Percentiles rank a stretch among this genome's conserved stretches.
These are phyloP conservation scores for Diplodia intermedia DNA, from an alignment of 2,329 filamentous ascomycete genomes.

Conservation along the genomic window DNA sequence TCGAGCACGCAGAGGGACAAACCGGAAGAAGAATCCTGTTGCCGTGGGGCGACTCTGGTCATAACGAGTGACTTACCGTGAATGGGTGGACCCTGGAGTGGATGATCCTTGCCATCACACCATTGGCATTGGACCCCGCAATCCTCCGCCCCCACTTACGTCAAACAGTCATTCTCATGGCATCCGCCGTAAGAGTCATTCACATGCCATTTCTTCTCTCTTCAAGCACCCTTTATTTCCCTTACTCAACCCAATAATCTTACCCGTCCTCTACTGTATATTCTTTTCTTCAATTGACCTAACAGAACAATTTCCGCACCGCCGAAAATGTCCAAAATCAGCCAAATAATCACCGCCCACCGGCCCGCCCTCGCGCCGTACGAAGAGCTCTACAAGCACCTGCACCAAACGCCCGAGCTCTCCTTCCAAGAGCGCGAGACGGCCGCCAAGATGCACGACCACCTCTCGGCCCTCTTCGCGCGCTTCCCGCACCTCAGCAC, in stretches of 20 bases:
- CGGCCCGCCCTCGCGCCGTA: conserved; percentile 42
- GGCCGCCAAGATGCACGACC: conserved; percentile 41
- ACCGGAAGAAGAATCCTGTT: no score
- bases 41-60: not conserved
- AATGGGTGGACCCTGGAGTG: not conserved
- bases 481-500: not conserved
- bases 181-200: not conserved
- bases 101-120: conserved; percentile 8
- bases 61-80: not conserved
- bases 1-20: not conserved
- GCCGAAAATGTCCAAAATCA: conserved; percentile 12
- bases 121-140: conserved; percentile 12
- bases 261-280: no score
- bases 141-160: not conserved
- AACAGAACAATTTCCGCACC: no score
- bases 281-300: not conserved
- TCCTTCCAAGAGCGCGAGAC: conserved; percentile 47
- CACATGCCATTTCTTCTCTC: not conserved
- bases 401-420: conserved; percentile 47
- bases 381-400: conserved; percentile 47
- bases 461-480: conserved; percentile 41
- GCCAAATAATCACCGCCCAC: conserved; percentile 36
- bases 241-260: not conserved
- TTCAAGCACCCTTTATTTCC: not conserved
- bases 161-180: conserved; percentile 7